Percentiles rank a stretch among this genome's conserved stretches.
Evolutionary conservation across 2,329 filamentous ascomycete species (phyloP).

Genomic region (Biscogniauxia sp.): DNA sequence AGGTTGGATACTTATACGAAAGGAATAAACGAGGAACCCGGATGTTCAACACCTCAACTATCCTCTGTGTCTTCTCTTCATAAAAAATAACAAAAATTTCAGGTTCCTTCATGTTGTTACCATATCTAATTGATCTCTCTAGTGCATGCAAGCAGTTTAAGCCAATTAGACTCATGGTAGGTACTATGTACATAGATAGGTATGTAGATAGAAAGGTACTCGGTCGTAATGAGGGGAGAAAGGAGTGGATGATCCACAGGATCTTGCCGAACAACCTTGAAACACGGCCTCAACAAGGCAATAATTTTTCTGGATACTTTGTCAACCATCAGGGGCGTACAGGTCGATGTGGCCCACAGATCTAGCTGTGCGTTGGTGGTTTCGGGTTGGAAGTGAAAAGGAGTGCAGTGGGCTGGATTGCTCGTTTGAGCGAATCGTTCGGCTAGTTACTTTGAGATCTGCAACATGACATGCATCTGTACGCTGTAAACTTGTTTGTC

Average conservation of each 20-base stretch:
- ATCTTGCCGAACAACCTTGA: not conserved
- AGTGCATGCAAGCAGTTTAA: too few species aligned
- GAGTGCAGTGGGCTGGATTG: constrained; percentile 7
- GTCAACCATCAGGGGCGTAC: too few species aligned
- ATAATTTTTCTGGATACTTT: not conserved
- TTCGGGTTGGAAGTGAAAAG: constrained; percentile 1
- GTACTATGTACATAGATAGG: too few species aligned
- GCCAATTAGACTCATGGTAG: too few species aligned
- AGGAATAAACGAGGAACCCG: too few species aligned
- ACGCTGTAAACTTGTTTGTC: constrained; percentile 14
- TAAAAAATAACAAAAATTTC: too few species aligned
- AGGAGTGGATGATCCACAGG: not conserved
- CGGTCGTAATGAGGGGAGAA: not conserved
- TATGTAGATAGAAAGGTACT: too few species aligned
- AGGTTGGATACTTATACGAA: not conserved
- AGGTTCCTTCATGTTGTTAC: too few species aligned
- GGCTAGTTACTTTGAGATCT: constrained; percentile 25
- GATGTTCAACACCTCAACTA: too few species aligned
- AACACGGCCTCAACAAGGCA: not conserved
- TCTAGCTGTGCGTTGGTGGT: constrained; percentile 1
- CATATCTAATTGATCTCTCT: too few species aligned
- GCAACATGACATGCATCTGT: constrained; percentile 22
- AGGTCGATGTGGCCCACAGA: not conserved
- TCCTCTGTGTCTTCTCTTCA: too few species aligned
- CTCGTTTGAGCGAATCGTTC: constrained; percentile 21